Conservation (phyloP, 108 stramenopile species). For the Poteriospumella lacustris region DNA sequence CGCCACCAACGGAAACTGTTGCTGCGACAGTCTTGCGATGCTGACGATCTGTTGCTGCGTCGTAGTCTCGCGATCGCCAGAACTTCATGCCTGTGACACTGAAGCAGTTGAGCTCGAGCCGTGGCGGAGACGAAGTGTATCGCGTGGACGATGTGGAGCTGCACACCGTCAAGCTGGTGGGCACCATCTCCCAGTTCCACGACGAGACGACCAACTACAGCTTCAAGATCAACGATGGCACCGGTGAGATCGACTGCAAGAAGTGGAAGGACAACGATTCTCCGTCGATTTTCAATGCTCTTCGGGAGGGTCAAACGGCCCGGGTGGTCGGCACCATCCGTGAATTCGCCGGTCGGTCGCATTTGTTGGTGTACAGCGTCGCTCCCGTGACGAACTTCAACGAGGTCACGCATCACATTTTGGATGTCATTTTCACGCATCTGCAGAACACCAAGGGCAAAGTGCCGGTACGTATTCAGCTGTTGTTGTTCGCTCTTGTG, state of each 20-base stretch:
- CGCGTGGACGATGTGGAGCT: conserved; percentile 20
- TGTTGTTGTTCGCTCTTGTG: too few relatives aligned
- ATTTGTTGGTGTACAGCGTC: conserved; percentile 20
- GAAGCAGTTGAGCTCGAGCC: conserved; percentile 1
- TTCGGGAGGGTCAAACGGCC: conserved; percentile 5
- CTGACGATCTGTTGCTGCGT: too few relatives aligned
- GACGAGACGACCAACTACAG: conserved; percentile 17
- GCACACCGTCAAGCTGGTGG: conserved; percentile 26
- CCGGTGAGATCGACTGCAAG: conserved; percentile 28
- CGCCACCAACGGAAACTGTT: too few relatives aligned
- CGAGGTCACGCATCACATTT: conserved; percentile 36
- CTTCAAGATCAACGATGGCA: conserved; percentile 27
- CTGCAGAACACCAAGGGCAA: background rate
- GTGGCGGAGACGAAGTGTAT: background rate
- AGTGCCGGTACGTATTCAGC: conserved; percentile 1
- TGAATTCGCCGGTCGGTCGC: conserved; percentile 11
- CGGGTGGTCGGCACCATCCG: conserved; percentile 18
- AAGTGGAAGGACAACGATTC: conserved; percentile 30
- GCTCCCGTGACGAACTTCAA: conserved; percentile 33
- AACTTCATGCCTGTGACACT: conserved; percentile 29
- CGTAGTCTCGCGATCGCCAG: conserved; percentile 20
- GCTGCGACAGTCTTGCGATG: too few relatives aligned
- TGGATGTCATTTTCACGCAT: conserved; percentile 34
- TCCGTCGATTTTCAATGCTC: background rate
- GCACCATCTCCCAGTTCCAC: background rate